Conservation (phyloP, 2,329 filamentous ascomycete species). For the Bipolaris sorokiniana region DNA sequence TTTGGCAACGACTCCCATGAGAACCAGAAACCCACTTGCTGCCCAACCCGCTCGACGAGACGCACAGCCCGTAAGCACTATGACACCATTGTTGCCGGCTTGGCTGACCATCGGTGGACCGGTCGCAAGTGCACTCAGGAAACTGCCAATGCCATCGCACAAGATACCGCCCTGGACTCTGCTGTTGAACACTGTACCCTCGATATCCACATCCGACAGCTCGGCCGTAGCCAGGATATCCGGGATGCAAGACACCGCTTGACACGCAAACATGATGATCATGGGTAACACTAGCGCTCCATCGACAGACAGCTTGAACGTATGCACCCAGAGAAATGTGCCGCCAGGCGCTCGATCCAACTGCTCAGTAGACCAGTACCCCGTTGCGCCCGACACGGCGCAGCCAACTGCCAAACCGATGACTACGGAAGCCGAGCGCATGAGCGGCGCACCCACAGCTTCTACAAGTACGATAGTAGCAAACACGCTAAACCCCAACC, state of each 20-base stretch:
- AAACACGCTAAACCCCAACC: conserved; percentile 39
- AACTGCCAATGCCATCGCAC: conserved; percentile 36
- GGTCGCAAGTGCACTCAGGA: conserved; percentile 36
- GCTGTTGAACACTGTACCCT: conserved; percentile 37
- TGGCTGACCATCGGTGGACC: conserved; percentile 39
- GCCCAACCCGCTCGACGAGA: conserved; percentile 38
- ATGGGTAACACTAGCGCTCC: conserved; percentile 34
- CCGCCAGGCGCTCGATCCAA: conserved; percentile 29
- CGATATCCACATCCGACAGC: conserved; percentile 33
- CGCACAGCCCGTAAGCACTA: conserved; percentile 36
- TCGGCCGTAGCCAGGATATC: conserved; percentile 40
- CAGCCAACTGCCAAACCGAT: conserved; percentile 37
- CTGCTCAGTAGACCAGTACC: conserved; percentile 33
- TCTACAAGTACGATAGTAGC: conserved; percentile 37
- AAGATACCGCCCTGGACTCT: conserved; percentile 37
- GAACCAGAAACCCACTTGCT: conserved; percentile 34
- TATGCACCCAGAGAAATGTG: conserved; percentile 37
- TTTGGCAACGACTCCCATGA: conserved; percentile 39
- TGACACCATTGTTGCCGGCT: conserved; percentile 40
- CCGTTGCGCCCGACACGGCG: conserved; percentile 34
- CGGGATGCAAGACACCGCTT: conserved; percentile 48
- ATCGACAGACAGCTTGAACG: conserved; percentile 39
- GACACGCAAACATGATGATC: conserved; percentile 41
- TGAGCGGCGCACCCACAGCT: conserved; percentile 35
- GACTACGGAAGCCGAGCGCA: conserved; percentile 37